Base-by-base conservation (phyloP, 2,329 filamentous ascomycete genomes). In the Meredithiella fracta region DNA sequence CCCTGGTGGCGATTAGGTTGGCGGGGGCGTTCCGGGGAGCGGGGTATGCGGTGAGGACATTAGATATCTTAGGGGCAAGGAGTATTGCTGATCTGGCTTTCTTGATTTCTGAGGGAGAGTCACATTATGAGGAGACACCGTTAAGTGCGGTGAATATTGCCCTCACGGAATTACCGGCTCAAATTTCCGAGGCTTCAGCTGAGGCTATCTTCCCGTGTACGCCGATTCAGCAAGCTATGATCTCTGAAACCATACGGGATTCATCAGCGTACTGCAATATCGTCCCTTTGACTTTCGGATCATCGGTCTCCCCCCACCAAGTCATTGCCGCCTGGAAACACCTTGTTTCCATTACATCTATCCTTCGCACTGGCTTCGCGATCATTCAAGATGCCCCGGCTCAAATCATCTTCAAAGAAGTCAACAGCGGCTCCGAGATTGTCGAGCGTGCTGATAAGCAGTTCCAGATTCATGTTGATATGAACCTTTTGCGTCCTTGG, bases 211-310 rank as follows among this genome's bases (percentile, higher is more conserved):
- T 75, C 17, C 74, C 75, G 3, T 92, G 86, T 65, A 90, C 82
- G 3, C 75, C 81, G 14, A 72, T 92, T 8, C 90, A 96, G 62
- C 70, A 76, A 17, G 82, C 86, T 1, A 94, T 95, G 87, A 72
- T 95, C 15, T 73, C 78, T 0, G 87, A 94, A 68, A 90, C 86
- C 0, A 67, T 73, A 2, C 72, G 70, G 17, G 72, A 82, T 59
- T 60, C 72, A 1, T 68, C 67, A 50, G 74, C 82, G 6, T 95
- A 96, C 64, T 85, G 83, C 68, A 96, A 95, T 62, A 82, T 82
- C 71, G 70, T 92, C 9, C 77, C 85, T 61, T 65, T 94, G 1
- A 70, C 77, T n/a, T 68, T 85, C 9, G 65, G 72, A 0, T 47
- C 65, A 0, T 59, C 62, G 0, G 63, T 71, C 31, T 62, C 63